Base-by-base conservation (phyloP, 768 basidiomycete species). In the Pulveroboletus sp. region DNA sequence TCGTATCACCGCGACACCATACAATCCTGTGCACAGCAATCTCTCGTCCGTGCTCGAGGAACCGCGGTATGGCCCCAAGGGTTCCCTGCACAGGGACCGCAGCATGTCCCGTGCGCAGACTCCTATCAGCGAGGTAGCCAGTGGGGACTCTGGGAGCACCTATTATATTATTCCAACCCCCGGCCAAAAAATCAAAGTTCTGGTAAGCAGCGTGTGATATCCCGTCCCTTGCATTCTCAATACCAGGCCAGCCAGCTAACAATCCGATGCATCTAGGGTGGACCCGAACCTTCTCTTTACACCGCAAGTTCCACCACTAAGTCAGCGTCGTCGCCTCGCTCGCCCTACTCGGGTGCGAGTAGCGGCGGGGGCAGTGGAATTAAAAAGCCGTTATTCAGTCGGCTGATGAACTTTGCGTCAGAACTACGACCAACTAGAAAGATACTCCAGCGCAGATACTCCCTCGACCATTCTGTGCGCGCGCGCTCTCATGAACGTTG, bases 131-230 rank as follows among this genome's bases (percentile, higher is more conserved):
- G 72, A 75, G 30, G 60, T 40, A 1, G 71, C 63, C 30, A 84
- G 79, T 59, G 66, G 74, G 12, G 77, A 77, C 33, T 84, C 84
- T 5, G 83, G 78, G 18, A 80, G 83, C 62, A 88, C 86, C 3
- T 89, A 87, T 71, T 88, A 86, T 62, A 79, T 87, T 55, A 74
- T 86, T 36, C 85, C 85, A 4, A 74, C 77, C 10, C 77, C 79
- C 10, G 82, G 83, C n/a, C 84, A 86, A 62, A 89, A 87, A 58
- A 78, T 86, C 49, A 85, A 83, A 63, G 76, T 86, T 54, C 75
- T 88, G 59, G 86, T 87, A 69, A 75, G 86, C 77, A 11, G 5
- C 17, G 31, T 24, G 24, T 59, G 43, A 46, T 37, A 50, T 45
- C 45, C 30, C 35, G 1, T 21, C 21, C 31, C 50, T 7, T 46